Base-by-base conservation (phyloP, 2,329 filamentous ascomycete species). In the Anthostomella pinea region DNA sequence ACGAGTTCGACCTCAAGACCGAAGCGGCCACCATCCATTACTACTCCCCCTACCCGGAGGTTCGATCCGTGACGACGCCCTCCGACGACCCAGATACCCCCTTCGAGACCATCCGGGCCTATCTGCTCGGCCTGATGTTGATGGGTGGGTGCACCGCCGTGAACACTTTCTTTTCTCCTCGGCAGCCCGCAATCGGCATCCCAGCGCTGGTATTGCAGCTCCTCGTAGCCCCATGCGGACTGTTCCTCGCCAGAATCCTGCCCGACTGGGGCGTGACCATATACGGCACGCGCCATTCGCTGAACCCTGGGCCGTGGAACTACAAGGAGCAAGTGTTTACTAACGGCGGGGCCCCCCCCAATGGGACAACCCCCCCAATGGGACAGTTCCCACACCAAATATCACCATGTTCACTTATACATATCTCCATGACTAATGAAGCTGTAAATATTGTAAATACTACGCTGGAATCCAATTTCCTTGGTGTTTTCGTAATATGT, bases 191-290 rank as follows among this genome's bases (percentile, higher is more conserved):
- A 5, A 15, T 10, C 14, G 8, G 8, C 30, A 6, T 21, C 6
- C 20, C 17, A 13, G 8, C 11, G 9, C 5, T 32, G 7, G 65
- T 68, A 5, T 63, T 66, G 32, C 69, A 73, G 51, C 66, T 73
- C 26, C 54, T 72, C 3, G 58, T 72, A 0, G 72, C 60, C 13
- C 73, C 72, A 0, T 62, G 69, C 14, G 72, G 65, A 5, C 66
- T 66, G 26, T 54, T 64, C 6, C 57, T 72, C 21, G 69, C 68
- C 9, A 63, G 48, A 25, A 43, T 60, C 10, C 48, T 76, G 0
- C 72, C 72, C 0, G 64, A 68, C 33, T 69, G 65, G 59, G 64
- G 67, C 4, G 39, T 75, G 37, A 66, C 59, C 0, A 34, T 73
- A 5, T 59, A 59, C 6, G 64, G 65, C 13, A 62, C 58, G 2